Percentiles rank a stretch among this genome's conserved stretches.
Conservation (phyloP, 2,329 filamentous ascomycete genomes). For the Akanthomyces lecanii region DNA sequence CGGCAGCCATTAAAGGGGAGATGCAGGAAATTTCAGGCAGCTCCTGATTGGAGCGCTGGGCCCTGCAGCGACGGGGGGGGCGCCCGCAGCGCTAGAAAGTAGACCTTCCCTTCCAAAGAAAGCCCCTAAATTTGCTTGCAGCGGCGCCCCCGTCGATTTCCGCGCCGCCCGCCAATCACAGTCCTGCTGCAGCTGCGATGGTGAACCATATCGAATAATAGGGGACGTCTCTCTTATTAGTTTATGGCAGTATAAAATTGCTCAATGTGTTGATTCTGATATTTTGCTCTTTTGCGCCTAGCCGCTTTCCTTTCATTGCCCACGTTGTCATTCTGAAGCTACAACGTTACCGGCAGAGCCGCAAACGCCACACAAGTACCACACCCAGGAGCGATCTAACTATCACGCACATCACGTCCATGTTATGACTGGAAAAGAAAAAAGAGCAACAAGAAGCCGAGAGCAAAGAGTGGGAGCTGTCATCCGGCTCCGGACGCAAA, state of each 20-base stretch:
- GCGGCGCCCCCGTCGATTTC: neutral
- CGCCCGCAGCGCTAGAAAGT: neutral
- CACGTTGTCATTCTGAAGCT: no score
- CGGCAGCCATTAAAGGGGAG: conserved; percentile 12
- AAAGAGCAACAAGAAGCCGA: no score
- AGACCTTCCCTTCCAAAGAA: neutral
- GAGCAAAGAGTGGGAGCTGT: no score
- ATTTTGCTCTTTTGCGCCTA: no score
- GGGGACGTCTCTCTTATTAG: neutral
- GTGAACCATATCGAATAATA: neutral
- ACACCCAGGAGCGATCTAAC: no score
- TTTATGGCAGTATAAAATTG: neutral
- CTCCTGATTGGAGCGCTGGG: conserved; percentile 12
- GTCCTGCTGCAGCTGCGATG: neutral
- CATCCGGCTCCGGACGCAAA: no score
- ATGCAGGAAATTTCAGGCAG: conserved; percentile 16
- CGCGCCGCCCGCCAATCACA: neutral
- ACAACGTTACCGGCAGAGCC: no score
- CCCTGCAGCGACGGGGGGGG: neutral
- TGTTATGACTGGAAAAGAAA: no score
- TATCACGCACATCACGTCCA: no score
- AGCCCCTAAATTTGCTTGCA: neutral
- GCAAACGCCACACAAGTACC: no score
- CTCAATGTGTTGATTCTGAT: no score
- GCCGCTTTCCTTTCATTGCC: no score